Evolutionary conservation across 2,329 filamentous ascomycete genomes (phyloP).

Genomic region (Trichoderma harzianum): DNA sequence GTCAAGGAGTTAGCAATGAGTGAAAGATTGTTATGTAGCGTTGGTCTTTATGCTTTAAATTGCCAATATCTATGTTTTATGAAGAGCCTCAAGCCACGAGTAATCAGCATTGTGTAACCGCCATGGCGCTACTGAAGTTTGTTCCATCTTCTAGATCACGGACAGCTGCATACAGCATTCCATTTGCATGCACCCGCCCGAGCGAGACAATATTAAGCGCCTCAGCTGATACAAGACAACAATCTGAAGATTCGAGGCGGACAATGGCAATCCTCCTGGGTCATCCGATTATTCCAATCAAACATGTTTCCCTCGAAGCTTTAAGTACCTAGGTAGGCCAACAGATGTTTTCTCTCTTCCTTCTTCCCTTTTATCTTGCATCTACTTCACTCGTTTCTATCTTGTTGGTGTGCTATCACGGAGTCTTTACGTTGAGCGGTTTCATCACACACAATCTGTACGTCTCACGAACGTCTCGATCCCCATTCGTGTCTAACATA

Average conservation of each 20-base stretch:
- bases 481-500: neutral
- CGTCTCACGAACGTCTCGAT: neutral
- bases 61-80: neutral
- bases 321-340: neutral
- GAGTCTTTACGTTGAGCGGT: neutral
- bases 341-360: neutral
- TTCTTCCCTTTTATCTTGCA: neutral
- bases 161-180: neutral
- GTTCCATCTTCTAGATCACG: neutral
- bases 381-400: neutral
- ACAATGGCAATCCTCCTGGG: neutral
- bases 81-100: neutral
- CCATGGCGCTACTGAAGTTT: neutral
- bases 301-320: neutral
- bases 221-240: neutral
- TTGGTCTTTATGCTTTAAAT: neutral
- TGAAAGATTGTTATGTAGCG: neutral
- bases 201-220: conserved; percentile 7
- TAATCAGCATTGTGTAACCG: neutral
- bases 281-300: neutral
- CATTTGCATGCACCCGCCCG: neutral
- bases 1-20: neutral
- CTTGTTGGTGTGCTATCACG: neutral
- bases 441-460: neutral
- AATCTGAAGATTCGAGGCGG: neutral